Conservation (phyloP, 768 basidiomycete genomes). For the Tylopilus sp. region DNA sequence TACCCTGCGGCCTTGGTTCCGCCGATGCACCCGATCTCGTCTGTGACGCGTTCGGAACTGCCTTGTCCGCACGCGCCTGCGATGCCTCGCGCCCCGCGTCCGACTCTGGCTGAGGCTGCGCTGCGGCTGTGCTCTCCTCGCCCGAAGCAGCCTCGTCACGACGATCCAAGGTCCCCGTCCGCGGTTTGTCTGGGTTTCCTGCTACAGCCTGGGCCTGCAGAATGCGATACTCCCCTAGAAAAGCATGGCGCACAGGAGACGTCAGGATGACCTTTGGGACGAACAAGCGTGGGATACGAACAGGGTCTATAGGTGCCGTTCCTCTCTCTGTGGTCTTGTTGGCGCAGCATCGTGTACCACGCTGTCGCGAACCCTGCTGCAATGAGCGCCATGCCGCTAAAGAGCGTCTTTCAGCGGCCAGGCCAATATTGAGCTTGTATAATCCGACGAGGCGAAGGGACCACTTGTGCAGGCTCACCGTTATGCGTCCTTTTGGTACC, state of each 20-base stretch:
- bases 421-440: neutral
- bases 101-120: neutral
- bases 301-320: slow-evolving; percentile 16
- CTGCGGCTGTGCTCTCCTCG: neutral
- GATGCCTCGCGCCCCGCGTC: neutral
- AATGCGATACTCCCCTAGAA: slow-evolving; percentile 27
- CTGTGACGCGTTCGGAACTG: neutral
- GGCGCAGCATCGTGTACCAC: slow-evolving; percentile 20
- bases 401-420: slow-evolving; percentile 16
- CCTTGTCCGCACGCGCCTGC: neutral
- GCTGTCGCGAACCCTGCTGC: slow-evolving; percentile 16
- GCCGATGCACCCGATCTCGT: neutral
- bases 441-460: neutral
- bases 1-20: neutral
- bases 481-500: slow-evolving; percentile 11
- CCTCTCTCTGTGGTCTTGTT: slow-evolving; percentile 21
- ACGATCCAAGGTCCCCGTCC: neutral
- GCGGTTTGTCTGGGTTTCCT: slow-evolving; percentile 17
- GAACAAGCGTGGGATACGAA: slow-evolving; percentile 5
- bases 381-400: slow-evolving; percentile 24
- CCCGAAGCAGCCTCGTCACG: neutral
- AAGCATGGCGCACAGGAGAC: no score
- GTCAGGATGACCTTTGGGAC: neutral
- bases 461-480: neutral
- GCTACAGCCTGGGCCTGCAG: slow-evolving; percentile 17